These are phyloP conservation scores for Aspergillus sojae DNA, from an alignment of 2,329 filamentous ascomycete genomes.

Conservation along the genomic window DNA sequence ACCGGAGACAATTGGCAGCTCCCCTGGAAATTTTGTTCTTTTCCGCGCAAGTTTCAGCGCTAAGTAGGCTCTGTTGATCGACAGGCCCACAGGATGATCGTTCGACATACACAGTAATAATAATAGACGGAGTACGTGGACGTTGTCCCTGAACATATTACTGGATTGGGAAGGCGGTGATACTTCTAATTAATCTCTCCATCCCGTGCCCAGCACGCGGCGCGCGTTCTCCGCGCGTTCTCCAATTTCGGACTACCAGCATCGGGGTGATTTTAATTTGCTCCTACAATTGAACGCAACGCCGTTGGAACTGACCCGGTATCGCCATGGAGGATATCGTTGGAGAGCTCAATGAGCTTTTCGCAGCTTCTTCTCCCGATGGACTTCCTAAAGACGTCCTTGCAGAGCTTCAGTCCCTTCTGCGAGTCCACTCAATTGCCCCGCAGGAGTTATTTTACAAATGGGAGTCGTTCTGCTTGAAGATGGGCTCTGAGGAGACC, in stretches of 20 bases:
- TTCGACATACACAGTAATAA: neutral
- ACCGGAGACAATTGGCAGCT: neutral
- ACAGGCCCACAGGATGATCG: slow-evolving; percentile 20
- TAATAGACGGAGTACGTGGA: slow-evolving; percentile 3
- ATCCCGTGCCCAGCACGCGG: slow-evolving; percentile 10
- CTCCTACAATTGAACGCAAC: neutral
- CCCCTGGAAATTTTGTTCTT: neutral
- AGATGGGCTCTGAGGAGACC: slow-evolving; percentile 81
- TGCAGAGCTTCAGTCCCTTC: slow-evolving; percentile 80
- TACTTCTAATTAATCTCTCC: neutral
- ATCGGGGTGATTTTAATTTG: neutral
- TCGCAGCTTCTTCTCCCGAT: slow-evolving; percentile 55
- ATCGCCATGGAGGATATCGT: slow-evolving; percentile 52
- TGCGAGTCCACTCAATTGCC: slow-evolving; percentile 78
- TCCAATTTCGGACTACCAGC: neutral
- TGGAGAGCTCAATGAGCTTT: slow-evolving; percentile 62
- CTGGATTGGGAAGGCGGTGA: slow-evolving; percentile 13
- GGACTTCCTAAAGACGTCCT: slow-evolving; percentile 76
- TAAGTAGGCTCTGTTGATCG: slow-evolving; percentile 15
- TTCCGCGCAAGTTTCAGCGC: neutral
- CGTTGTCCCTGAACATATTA: neutral
- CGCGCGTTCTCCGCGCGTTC: slow-evolving; percentile 5
- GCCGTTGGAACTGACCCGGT: neutral
- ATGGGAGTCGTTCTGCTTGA: slow-evolving; percentile 98
- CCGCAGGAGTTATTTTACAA: slow-evolving; percentile 93